Conservation (phyloP, 208 protist species). For the Trypanosomatidae sp. region DNA sequence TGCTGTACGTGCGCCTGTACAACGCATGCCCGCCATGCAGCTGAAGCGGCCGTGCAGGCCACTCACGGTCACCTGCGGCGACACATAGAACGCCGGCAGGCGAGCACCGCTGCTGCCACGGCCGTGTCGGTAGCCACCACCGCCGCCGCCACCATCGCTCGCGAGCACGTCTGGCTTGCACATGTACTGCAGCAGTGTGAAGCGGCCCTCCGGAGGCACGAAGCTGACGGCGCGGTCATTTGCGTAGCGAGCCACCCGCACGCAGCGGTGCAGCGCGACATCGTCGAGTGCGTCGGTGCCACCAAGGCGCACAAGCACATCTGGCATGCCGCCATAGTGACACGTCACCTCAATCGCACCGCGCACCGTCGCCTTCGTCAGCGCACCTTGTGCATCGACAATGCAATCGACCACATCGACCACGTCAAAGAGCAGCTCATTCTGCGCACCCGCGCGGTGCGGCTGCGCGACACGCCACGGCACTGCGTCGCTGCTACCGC, state of each 20-base stretch:
- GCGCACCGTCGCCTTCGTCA: conserved; percentile 38
- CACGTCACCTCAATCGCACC: conserved; percentile 76
- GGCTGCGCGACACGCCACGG: conserved; percentile 74
- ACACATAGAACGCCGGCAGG: conserved; percentile 78
- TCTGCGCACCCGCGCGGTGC: conserved; percentile 52
- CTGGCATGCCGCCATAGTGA: conserved; percentile 81
- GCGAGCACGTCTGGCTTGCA: conserved; percentile 27
- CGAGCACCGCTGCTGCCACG: too few relatives aligned
- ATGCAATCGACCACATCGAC: conserved; percentile 79
- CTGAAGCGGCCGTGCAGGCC: conserved; percentile 53
- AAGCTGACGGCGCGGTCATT: conserved; percentile 67
- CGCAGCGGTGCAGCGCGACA: conserved; percentile 82
- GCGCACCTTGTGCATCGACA: conserved; percentile 59
- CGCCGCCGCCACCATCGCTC: too few relatives aligned
- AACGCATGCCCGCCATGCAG: conserved; percentile 76
- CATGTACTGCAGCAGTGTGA: conserved; percentile 76
- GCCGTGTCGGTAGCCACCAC: too few relatives aligned
- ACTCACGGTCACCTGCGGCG: conserved; percentile 75
- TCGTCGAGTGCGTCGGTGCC: conserved; percentile 63
- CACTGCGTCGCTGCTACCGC: too few relatives aligned
- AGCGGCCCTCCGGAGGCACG: conserved; percentile 84
- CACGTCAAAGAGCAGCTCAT: conserved; percentile 91
- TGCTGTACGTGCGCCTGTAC: conserved; percentile 4
- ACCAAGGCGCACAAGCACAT: conserved; percentile 59
- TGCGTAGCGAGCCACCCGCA: conserved; percentile 52